phyloP scores from a whole-genome alignment of 768 basidiomycete genomes.

The Crepidotus variabilis region DNA sequence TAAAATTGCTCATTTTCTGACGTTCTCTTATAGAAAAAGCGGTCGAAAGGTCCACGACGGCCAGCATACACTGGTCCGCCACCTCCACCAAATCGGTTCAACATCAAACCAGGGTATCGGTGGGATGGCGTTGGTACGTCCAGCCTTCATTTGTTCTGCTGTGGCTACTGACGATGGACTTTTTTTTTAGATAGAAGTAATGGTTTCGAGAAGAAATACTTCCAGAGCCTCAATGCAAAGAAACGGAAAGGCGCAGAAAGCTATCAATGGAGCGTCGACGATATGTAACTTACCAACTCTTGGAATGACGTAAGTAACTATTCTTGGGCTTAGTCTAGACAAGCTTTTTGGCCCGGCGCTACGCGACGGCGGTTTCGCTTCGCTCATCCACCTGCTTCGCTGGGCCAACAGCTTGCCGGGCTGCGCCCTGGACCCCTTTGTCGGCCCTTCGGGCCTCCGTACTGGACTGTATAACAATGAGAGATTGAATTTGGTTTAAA shows the following conservation, averaged over 20 bases:
- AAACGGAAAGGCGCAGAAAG: slow-evolving; percentile 69
- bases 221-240: slow-evolving; percentile 77
- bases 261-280: slow-evolving; percentile 86
- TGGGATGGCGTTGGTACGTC: slow-evolving; percentile 96
- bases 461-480: too few relatives aligned
- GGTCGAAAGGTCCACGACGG: slow-evolving; percentile 66
- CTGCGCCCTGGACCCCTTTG: too few relatives aligned
- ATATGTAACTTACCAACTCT: slow-evolving; percentile 60
- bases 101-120: slow-evolving; percentile 91
- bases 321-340: background rate
- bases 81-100: slow-evolving; percentile 92
- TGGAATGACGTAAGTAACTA: background rate
- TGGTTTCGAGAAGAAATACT: slow-evolving; percentile 91
- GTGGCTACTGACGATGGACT: slow-evolving; percentile 3
- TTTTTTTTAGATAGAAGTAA: slow-evolving; percentile 70
- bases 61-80: slow-evolving; percentile 87
- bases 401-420: too few relatives aligned
- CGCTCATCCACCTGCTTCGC: too few relatives aligned
- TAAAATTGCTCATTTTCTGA: background rate
- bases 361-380: too few relatives aligned
- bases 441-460: too few relatives aligned
- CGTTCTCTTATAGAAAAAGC: slow-evolving; percentile 56
- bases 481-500: too few relatives aligned
- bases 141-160: slow-evolving; percentile 10
- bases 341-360: too few relatives aligned